Percentiles rank a stretch among this genome's conserved stretches.
These are phyloP conservation scores for Maudiozyma serrabonitensis DNA, from an alignment of 805 yeast species.

Conservation along the genomic window DNA sequence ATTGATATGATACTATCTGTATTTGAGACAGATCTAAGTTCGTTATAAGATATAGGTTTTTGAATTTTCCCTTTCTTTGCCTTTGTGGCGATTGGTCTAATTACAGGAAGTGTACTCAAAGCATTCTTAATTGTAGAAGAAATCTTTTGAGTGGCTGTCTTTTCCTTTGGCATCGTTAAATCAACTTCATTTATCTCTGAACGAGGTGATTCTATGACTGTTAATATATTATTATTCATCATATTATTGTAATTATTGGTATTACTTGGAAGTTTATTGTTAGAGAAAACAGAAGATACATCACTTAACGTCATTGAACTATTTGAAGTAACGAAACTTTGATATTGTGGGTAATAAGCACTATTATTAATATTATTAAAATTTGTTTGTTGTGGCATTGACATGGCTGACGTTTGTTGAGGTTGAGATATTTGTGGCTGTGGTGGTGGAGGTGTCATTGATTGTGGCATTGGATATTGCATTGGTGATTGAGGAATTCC, in stretches of 20 bases:
- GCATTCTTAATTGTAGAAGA: slow-evolving; percentile 2
- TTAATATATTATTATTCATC: slow-evolving; percentile 1
- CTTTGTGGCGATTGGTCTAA: neutral
- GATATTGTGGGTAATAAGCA: neutral
- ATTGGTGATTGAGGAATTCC: slow-evolving; percentile 1
- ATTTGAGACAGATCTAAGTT: slow-evolving; percentile 12
- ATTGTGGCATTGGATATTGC: neutral
- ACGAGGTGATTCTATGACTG: slow-evolving; percentile 3
- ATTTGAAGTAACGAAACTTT: slow-evolving; percentile 3
- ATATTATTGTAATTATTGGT: neutral
- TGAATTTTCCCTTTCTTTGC: slow-evolving; percentile 3
- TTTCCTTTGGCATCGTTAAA: neutral
- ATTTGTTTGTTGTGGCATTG: neutral
- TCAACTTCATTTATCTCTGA: slow-evolving; percentile 1
- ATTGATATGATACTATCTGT: slow-evolving; percentile 14
- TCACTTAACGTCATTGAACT: slow-evolving; percentile 16
- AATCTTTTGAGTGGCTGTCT: neutral
- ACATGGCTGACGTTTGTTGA: neutral
- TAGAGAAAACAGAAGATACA: slow-evolving; percentile 11
- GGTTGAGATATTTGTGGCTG: neutral
- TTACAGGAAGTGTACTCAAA: slow-evolving; percentile 13
- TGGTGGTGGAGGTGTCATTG: neutral
- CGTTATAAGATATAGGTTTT: slow-evolving; percentile 11
- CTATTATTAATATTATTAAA: neutral
- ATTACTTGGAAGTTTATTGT: slow-evolving; percentile 1